These are phyloP conservation scores for Zea luxurians DNA, from an alignment of 176 grass and related monocot genomes.

Conservation along the genomic window DNA sequence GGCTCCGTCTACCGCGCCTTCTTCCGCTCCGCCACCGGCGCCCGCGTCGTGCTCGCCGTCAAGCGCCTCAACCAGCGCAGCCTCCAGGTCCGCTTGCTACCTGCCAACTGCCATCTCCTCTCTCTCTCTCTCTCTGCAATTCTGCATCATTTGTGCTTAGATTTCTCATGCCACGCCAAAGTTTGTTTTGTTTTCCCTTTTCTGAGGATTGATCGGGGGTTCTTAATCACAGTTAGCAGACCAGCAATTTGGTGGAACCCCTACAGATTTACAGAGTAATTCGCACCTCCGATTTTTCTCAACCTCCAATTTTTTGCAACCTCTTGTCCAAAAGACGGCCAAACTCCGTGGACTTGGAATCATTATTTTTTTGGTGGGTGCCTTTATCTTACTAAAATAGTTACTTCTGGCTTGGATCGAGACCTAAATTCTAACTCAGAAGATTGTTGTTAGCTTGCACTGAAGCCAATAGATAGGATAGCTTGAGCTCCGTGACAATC, in stretches of 20 bases:
- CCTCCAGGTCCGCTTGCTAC: constrained; percentile 50
- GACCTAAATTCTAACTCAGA: background rate
- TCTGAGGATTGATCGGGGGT: background rate
- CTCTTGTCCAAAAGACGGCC: too few relatives aligned
- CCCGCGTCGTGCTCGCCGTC: constrained; percentile 60
- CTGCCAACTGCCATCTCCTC: background rate
- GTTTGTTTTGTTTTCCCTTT: background rate
- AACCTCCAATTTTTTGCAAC: too few relatives aligned
- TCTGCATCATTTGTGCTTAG: background rate
- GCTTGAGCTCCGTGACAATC: constrained; percentile 1
- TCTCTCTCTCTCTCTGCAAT: too few relatives aligned
- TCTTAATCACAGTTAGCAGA: background rate
- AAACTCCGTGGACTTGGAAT: too few relatives aligned
- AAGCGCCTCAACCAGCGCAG: constrained; percentile 85
- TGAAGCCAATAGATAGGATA: background rate
- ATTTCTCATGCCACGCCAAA: background rate
- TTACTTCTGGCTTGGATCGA: background rate
- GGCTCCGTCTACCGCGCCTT: constrained; percentile 83
- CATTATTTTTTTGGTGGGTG: background rate
- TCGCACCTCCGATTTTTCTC: background rate
- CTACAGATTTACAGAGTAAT: background rate
- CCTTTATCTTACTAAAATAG: too few relatives aligned
- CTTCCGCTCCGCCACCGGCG: constrained; percentile 51
- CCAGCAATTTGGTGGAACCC: too few relatives aligned
- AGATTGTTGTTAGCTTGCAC: background rate